Conservation (phyloP, 495 filamentous ascomycete species). For the Bryoglossum gracile region DNA sequence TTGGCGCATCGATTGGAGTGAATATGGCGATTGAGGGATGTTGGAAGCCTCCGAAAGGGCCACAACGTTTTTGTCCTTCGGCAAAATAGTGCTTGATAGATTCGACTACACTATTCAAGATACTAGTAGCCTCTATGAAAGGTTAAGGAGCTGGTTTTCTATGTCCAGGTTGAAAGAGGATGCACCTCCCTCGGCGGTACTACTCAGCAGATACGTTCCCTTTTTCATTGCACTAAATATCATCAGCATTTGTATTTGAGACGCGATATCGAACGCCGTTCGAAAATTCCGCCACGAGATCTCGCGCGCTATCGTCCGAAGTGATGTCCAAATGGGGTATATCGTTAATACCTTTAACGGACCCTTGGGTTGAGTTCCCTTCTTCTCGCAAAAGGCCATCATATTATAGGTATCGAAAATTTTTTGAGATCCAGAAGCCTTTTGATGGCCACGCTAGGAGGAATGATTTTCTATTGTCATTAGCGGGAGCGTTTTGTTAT, state of each 20-base stretch:
- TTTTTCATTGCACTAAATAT: slow-evolving; percentile 3
- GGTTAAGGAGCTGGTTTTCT: not conserved
- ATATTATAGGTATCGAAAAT: slow-evolving; percentile 4
- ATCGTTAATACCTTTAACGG: not conserved
- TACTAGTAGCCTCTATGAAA: not conserved
- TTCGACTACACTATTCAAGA: not conserved
- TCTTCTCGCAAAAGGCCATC: not conserved
- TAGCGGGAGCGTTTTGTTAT: too few species aligned
- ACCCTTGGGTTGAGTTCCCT: slow-evolving; percentile 1
- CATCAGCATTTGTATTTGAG: not conserved
- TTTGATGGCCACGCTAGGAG: not conserved
- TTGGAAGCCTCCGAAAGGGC: too few species aligned
- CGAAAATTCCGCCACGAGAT: not conserved
- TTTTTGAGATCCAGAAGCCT: not conserved
- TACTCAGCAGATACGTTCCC: not conserved
- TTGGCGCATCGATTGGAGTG: slow-evolving; percentile 2
- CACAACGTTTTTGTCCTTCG: not conserved
- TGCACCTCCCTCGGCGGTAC: not conserved
- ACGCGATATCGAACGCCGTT: not conserved
- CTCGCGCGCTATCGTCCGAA: not conserved
- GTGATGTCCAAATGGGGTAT: slow-evolving; percentile 2
- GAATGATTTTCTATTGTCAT: not conserved
- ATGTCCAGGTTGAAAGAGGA: slow-evolving; percentile 1
- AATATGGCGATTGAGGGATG: not conserved
- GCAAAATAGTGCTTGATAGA: not conserved